Percentiles rank a stretch among this genome's conserved stretches.
These are phyloP conservation scores for Aspergillus quadricinctus DNA, from an alignment of 2,329 filamentous ascomycete genomes.

Conservation along the genomic window DNA sequence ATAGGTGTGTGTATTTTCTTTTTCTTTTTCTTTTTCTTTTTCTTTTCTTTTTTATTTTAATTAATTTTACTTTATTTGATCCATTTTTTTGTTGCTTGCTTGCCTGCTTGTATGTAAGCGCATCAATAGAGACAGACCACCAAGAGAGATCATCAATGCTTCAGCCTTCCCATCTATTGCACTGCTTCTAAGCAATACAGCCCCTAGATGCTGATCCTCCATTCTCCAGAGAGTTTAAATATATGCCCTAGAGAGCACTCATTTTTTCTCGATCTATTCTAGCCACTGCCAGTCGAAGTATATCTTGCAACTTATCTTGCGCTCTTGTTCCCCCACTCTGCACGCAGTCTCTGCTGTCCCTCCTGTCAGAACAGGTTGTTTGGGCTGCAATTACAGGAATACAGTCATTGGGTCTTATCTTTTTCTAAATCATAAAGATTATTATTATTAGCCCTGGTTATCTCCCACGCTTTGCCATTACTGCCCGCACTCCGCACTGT, in stretches of 20 bases:
- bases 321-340: neutral
- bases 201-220: neutral
- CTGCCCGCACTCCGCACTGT: neutral
- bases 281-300: neutral
- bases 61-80: neutral
- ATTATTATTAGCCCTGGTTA: neutral
- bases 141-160: neutral
- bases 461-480: neutral
- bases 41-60: neutral
- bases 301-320: neutral
- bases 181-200: neutral
- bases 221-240: neutral
- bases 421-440: neutral
- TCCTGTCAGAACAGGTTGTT: neutral
- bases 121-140: neutral
- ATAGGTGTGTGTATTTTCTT: slow-evolving; percentile 2
- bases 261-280: neutral
- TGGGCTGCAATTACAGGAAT: neutral
- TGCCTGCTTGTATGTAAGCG: slow-evolving; percentile 5
- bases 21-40: slow-evolving; percentile 3
- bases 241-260: neutral
- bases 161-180: neutral
- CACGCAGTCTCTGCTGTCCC: neutral
- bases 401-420: neutral
- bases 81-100: neutral